These are phyloP conservation scores for Pseudevernia furfuracea DNA, from an alignment of 495 filamentous ascomycete species.

Conservation along the genomic window DNA sequence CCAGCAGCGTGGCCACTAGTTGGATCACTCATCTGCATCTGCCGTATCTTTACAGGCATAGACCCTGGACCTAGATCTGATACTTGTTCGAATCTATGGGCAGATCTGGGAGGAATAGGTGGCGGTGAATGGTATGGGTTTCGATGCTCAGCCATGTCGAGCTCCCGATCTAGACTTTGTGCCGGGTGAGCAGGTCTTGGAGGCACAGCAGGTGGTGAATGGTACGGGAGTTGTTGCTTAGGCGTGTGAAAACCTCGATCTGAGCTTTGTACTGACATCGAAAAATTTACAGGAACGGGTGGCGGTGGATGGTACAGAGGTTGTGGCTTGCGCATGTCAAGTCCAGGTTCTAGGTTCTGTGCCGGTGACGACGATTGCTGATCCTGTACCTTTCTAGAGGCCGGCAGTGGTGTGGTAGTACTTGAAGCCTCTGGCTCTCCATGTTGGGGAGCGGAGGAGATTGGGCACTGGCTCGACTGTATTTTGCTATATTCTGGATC, in stretches of 20 bases:
- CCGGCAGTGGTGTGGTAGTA: neutral
- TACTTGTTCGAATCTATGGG: constrained; percentile 17
- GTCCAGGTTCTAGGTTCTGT: neutral
- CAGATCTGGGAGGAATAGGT: neutral
- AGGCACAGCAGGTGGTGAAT: neutral
- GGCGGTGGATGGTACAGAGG: neutral
- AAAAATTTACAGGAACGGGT: neutral
- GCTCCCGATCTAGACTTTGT: neutral
- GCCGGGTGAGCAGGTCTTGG: neutral
- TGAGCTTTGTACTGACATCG: neutral
- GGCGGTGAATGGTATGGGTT: constrained; percentile 6
- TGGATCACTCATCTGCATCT: constrained; percentile 2
- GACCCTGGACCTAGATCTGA: constrained; percentile 13
- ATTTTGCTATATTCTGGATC: neutral
- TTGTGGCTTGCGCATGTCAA: neutral
- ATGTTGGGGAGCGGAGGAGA: neutral
- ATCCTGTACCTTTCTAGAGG: neutral
- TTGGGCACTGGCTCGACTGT: neutral
- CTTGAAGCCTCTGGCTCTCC: neutral
- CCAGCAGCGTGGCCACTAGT: neutral
- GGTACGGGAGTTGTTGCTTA: neutral
- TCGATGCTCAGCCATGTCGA: neutral
- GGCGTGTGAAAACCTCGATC: neutral
- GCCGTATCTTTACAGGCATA: constrained; percentile 15
- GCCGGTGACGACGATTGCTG: neutral